A percentile compares a stretch with the other conserved stretches of the same genome.
phyloP scores from a whole-genome alignment of 169 alveolate species.

The Eimeria praecox region DNA sequence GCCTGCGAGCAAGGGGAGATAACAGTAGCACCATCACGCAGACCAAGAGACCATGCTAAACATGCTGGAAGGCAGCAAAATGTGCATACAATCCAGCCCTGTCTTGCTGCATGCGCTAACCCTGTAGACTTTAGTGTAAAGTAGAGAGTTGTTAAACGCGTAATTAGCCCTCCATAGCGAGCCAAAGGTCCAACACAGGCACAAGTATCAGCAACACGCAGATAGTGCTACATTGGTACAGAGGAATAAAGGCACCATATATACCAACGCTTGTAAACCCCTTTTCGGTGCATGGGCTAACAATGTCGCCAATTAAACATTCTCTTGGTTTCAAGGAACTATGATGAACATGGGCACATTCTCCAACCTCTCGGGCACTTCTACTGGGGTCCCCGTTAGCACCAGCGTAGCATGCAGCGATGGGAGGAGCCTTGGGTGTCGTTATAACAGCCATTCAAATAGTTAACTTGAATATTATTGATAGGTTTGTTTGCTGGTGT shows the following conservation, averaged over 20 bases:
- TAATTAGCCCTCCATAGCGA: too few species aligned
- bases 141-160: too few species aligned
- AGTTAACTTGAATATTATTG: neutral
- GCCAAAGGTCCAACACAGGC: neutral
- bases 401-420: neutral
- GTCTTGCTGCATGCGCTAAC: too few species aligned
- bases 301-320: neutral
- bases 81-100: too few species aligned
- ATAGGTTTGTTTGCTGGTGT: neutral
- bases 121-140: too few species aligned
- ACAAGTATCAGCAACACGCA: too few species aligned
- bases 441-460: neutral
- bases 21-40: too few species aligned
- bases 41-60: too few species aligned
- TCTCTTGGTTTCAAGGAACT: neutral
- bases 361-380: neutral
- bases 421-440: neutral
- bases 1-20: too few species aligned
- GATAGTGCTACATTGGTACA: too few species aligned
- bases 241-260: too few species aligned
- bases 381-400: neutral
- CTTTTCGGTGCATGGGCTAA: neutral
- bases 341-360: neutral
- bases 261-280: neutral
- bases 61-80: too few species aligned